Percentiles rank a stretch among this genome's conserved stretches.
These are phyloP conservation scores for Fomes fomentarius DNA, from an alignment of 1,284 basidiomycete genomes.

Conservation along the genomic window DNA sequence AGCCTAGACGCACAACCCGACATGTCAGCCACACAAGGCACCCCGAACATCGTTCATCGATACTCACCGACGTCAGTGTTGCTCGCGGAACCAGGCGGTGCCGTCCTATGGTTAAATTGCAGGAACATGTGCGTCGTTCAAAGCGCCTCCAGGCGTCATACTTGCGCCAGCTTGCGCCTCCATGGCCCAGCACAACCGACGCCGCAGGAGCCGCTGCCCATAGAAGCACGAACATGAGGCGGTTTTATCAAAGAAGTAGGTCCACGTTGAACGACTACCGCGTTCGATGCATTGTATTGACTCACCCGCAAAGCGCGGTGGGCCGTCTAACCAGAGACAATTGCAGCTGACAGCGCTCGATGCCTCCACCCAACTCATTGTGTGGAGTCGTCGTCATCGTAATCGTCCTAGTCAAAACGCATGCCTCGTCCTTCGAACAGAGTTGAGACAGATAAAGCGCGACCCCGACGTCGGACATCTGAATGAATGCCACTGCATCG, in stretches of 20 bases:
- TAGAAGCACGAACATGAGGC: conserved; percentile 3
- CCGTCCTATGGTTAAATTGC: conserved; percentile 21
- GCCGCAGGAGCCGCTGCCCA: conserved; percentile 5
- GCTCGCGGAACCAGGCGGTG: conserved; percentile 8
- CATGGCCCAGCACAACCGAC: background rate
- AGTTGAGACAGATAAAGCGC: conserved; percentile 2
- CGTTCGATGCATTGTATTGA: no score
- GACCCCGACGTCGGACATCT: conserved; percentile 6
- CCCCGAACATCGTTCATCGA: background rate
- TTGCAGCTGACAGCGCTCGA: no score
- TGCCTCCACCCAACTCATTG: no score
- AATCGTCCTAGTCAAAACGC: no score
- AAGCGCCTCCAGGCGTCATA: conserved; percentile 12
- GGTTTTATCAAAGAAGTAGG: conserved; percentile 4
- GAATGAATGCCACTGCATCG: background rate
- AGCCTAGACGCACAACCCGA: background rate
- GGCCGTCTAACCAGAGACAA: no score
- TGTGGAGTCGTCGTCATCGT: background rate
- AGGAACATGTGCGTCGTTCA: background rate
- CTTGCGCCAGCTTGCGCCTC: background rate
- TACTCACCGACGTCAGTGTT: conserved; percentile 10
- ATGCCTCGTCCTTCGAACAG: background rate
- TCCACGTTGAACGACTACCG: conserved; percentile 6
- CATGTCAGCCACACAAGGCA: background rate
- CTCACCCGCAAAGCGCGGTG: background rate